phyloP scores from a whole-genome alignment of 345 rosid species.

The Aegle marmelos region DNA sequence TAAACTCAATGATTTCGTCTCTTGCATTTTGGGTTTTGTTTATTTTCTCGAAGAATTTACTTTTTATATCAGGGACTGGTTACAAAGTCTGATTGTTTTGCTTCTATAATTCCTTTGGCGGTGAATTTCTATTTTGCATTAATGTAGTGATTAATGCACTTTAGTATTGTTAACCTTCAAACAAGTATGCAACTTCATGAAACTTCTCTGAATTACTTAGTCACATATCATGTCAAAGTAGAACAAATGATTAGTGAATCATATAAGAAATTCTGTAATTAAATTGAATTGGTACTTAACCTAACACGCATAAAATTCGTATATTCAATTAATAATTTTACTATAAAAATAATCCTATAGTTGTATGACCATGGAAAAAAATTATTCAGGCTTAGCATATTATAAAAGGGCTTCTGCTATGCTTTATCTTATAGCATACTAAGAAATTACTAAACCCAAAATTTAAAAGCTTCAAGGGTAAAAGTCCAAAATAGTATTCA shows the following conservation, averaged over 20 bases:
- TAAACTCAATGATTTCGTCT: not conserved
- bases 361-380: too few relatives aligned
- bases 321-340: too few relatives aligned
- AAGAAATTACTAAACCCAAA: not conserved
- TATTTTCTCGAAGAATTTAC: not conserved
- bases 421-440: not conserved
- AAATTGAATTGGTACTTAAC: too few relatives aligned
- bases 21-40: not conserved
- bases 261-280: too few relatives aligned
- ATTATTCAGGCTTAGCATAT: too few relatives aligned
- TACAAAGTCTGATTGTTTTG: not conserved
- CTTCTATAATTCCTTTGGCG: not conserved
- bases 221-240: too few relatives aligned
- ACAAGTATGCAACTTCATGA: not conserved
- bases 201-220: not conserved
- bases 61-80: not conserved
- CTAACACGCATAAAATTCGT: too few relatives aligned
- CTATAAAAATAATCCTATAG: too few relatives aligned
- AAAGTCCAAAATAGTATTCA: not conserved
- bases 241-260: too few relatives aligned
- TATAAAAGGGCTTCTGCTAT: not conserved
- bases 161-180: not conserved
- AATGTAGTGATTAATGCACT: not conserved
- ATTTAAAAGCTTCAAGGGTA: not conserved
- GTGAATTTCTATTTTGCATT: not conserved